Base-by-base conservation (phyloP, 805 yeast genomes). In the Starmerella geochares region DNA sequence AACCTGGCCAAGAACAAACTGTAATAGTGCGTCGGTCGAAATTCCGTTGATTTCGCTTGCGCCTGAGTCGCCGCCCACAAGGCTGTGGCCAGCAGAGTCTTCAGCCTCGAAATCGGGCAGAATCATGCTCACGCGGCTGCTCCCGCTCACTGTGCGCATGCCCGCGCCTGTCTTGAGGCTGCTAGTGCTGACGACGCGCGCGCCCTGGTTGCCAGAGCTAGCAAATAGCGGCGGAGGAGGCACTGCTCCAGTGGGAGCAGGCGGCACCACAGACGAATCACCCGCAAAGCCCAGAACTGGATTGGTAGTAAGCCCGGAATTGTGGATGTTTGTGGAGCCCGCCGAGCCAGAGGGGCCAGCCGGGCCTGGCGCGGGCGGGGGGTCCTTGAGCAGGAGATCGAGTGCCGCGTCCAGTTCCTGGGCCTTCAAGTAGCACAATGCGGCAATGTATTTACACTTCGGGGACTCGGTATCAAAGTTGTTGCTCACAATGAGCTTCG, bases 21-120 rank as follows among this genome's bases (percentile, higher is more conserved):
- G 83, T 75, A 92, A 74, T 2, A 95, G 83, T 0, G 95, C 83
- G 60, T 86, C 95, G 37, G 88, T 69, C 63, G 82, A 83, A 21
- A 88, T 81, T 1, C 95, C 96, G 6, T 92, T 94, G 61, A 86
- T 94, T 13, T 75, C 50, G 11, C 21, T 19, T 11, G 29, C 41
- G 25, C 20, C 32, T 14, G 19, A 20, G 20, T 31, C 31, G 5
- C 25, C 31, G 5, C 31, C 51, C 9, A 36, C 29, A n/a, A 41
- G 21, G 21, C 31, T 31, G 2, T 35, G 29, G 31, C 46, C 21
- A 3, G 31, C 31, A 14, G 44, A 25, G 24, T 40, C 44, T 17
- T 51, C 54, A 33, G 46, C 51, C 16, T 47, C 55, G 21, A 44
- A 32, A 3, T 49, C 56, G 16, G 58, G 51, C 28, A 53, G 35